phyloP scores from a whole-genome alignment of 2,329 filamentous ascomycete genomes.

The Colletotrichum cordylinicola region DNA sequence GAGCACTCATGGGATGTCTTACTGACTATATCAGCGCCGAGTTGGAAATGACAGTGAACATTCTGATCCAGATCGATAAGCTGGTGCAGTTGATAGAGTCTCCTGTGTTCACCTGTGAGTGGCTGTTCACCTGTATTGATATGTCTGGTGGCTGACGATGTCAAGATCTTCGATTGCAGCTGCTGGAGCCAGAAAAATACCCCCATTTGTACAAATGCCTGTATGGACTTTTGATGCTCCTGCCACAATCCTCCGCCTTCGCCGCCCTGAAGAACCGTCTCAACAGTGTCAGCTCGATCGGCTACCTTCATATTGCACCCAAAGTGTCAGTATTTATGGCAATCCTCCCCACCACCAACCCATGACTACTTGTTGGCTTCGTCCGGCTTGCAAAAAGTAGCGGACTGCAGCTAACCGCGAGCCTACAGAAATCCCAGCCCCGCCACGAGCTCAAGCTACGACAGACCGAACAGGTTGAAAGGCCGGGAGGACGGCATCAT shows the following conservation, averaged over 20 bases:
- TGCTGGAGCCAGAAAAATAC: slow-evolving; percentile 93
- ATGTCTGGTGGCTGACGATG: background rate
- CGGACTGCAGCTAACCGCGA: slow-evolving; percentile 27
- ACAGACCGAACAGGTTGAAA: slow-evolving; percentile 80
- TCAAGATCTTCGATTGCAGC: slow-evolving; percentile 87
- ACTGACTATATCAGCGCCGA: slow-evolving; percentile 70
- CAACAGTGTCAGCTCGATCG: slow-evolving; percentile 96
- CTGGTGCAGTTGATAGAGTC: slow-evolving; percentile 96
- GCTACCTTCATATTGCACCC: slow-evolving; percentile 84
- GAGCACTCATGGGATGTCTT: background rate
- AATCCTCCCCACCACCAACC: slow-evolving; percentile 26
- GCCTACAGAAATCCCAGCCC: slow-evolving; percentile 39
- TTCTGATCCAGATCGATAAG: slow-evolving; percentile 98
- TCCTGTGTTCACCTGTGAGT: slow-evolving; percentile 93
- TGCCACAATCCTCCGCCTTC: slow-evolving; percentile 98
- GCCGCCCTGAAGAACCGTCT: slow-evolving; percentile 94
- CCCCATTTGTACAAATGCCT: slow-evolving; percentile 97
- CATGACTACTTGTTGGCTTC: slow-evolving; percentile 29
- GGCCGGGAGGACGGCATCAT: slow-evolving; percentile 84
- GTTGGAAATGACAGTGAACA: slow-evolving; percentile 98
- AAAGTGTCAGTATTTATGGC: slow-evolving; percentile 67
- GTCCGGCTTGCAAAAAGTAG: slow-evolving; percentile 31
- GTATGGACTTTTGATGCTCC: slow-evolving; percentile 94
- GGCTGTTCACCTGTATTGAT: background rate
- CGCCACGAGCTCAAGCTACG: slow-evolving; percentile 63